Evolutionary conservation across 192 early-diverging fungal species (phyloP).

Genomic region (Gryganskiella cystojenkinii): DNA sequence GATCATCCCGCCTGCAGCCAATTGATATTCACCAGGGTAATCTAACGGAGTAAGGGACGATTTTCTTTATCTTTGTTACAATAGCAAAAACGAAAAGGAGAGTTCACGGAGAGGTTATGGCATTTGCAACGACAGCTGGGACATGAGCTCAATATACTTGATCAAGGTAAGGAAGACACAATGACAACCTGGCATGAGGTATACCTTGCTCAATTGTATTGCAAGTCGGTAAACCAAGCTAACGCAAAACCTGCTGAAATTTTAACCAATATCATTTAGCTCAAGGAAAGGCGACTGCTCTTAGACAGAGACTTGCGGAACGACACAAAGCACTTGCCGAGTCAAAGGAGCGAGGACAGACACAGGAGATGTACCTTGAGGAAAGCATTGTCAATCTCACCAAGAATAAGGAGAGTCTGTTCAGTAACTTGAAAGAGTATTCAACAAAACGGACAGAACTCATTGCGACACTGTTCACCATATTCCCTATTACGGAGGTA

Average conservation of each 20-base stretch:
- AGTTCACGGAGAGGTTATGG: conserved; percentile 42
- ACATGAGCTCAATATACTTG: conserved; percentile 52
- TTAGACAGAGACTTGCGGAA: conserved; percentile 44
- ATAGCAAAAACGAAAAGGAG: conserved; percentile 53
- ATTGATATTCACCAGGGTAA: too few species aligned
- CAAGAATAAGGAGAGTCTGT: conserved; percentile 55
- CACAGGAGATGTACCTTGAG: conserved; percentile 59
- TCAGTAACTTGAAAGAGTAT: conserved; percentile 42
- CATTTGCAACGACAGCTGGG: conserved; percentile 52
- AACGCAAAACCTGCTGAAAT: background rate
- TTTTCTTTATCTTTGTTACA: background rate
- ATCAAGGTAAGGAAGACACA: conserved; percentile 48
- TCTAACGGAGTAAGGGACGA: too few species aligned
- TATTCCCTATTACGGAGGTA: conserved; percentile 70
- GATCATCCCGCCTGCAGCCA: too few species aligned
- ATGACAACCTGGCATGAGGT: too few species aligned
- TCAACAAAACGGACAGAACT: conserved; percentile 59
- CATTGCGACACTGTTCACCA: conserved; percentile 67
- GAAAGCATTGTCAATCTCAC: conserved; percentile 55
- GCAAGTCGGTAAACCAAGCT: too few species aligned
- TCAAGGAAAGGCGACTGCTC: conserved; percentile 27
- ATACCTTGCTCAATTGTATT: too few species aligned
- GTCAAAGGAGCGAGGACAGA: conserved; percentile 45
- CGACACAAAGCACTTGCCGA: conserved; percentile 50
- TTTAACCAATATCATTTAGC: conserved; percentile 14